These are phyloP conservation scores for Nyctanthes arbortristis DNA, from an alignment of 257 asterid genomes.

Conservation along the genomic window DNA sequence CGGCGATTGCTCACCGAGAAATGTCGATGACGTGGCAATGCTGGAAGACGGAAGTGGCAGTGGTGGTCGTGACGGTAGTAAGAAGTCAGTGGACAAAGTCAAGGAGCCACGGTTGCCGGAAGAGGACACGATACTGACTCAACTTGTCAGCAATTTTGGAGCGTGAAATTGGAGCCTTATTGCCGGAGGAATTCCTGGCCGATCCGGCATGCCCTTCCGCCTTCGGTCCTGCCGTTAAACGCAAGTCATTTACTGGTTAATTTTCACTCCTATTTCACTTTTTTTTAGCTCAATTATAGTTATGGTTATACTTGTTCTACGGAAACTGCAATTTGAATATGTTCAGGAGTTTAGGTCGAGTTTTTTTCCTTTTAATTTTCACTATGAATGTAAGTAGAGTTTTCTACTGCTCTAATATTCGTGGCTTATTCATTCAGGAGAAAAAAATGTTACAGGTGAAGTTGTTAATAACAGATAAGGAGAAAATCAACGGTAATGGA, in stretches of 20 bases:
- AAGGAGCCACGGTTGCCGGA: slow-evolving; percentile 93
- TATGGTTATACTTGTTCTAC: too few species aligned
- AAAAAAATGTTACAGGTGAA: too few species aligned
- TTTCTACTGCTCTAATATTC: too few species aligned
- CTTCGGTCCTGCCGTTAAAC: slow-evolving; percentile 73
- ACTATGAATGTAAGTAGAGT: too few species aligned
- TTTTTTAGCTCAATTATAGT: neutral
- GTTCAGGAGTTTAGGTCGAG: too few species aligned
- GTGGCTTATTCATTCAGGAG: too few species aligned
- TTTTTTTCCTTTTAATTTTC: too few species aligned
- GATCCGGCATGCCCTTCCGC: slow-evolving; percentile 89
- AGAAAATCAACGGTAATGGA: too few species aligned
- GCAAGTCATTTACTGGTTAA: slow-evolving; percentile 80
- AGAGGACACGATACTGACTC: slow-evolving; percentile 69
- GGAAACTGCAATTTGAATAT: too few species aligned
- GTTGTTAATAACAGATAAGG: too few species aligned
- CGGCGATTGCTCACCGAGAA: too few species aligned
- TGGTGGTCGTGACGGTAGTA: slow-evolving; percentile 33
- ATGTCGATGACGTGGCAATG: slow-evolving; percentile 32
- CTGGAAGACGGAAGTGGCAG: slow-evolving; percentile 34
- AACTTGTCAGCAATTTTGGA: slow-evolving; percentile 64
- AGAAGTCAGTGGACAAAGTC: slow-evolving; percentile 55
- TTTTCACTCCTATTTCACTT: neutral
- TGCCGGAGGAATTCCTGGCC: slow-evolving; percentile 86
- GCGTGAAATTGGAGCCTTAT: slow-evolving; percentile 86